These are phyloP conservation scores for Musa troglodytarum DNA, from an alignment of 176 grass and related monocot species.

Conservation along the genomic window DNA sequence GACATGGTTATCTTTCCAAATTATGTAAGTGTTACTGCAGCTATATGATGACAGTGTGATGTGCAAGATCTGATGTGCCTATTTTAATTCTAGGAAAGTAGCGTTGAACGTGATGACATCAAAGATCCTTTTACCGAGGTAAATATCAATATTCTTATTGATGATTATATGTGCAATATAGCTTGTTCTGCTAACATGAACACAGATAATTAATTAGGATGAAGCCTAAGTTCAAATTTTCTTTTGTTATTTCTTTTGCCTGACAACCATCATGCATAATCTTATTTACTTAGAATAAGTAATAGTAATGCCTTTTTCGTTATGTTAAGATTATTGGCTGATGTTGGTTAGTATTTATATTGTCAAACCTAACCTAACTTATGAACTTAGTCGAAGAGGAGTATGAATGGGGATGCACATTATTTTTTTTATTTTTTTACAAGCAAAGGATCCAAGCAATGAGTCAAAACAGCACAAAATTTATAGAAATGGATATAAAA, in stretches of 20 bases:
- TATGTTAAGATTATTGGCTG: not conserved
- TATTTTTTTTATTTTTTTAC: not conserved
- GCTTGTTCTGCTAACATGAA: not conserved
- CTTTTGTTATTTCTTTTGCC: not conserved
- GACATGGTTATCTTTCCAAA: slow-evolving; percentile 99
- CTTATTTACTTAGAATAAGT: not conserved
- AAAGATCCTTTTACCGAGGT: slow-evolving; percentile 99
- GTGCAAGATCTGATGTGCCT: slow-evolving; percentile 25
- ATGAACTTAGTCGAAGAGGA: not conserved
- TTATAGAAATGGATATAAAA: not conserved
- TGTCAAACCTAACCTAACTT: not conserved
- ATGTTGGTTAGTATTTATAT: not conserved
- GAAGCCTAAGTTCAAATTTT: not conserved
- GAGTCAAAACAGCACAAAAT: not conserved
- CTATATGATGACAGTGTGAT: slow-evolving; percentile 19
- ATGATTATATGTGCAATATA: not conserved
- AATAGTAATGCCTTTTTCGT: not conserved
- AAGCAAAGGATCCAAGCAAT: not conserved
- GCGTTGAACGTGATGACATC: slow-evolving; percentile 85
- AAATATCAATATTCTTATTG: slow-evolving; percentile 7
- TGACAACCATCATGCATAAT: not conserved
- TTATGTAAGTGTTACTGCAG: slow-evolving; percentile 55
- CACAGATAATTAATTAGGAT: not conserved
- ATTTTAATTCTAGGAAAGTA: slow-evolving; percentile 59
- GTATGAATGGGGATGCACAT: not conserved